These are phyloP conservation scores for Emergomyces orientalis DNA, from an alignment of 2,329 filamentous ascomycete genomes.

Conservation along the genomic window DNA sequence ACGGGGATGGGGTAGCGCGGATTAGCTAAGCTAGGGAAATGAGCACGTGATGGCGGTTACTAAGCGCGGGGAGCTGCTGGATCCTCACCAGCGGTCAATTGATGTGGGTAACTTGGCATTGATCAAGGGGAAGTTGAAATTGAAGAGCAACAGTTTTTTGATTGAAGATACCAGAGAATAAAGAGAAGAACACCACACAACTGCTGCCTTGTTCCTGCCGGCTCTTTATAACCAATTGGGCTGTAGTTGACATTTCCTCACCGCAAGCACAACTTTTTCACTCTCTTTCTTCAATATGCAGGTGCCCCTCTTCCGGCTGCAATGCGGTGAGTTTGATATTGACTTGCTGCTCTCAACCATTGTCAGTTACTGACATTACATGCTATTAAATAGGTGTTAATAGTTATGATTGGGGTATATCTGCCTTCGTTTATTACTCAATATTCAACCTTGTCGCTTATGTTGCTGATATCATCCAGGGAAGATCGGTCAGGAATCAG, in stretches of 20 bases:
- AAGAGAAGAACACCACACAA: neutral
- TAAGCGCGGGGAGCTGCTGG: neutral
- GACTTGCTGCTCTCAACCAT: neutral
- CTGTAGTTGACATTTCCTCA: neutral
- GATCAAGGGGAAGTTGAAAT: neutral
- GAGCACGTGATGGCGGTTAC: neutral
- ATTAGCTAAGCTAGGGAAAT: neutral
- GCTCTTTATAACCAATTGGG: neutral
- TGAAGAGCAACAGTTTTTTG: neutral
- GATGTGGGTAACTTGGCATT: neutral
- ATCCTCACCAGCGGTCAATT: neutral
- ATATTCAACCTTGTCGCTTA: neutral
- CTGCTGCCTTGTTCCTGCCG: neutral
- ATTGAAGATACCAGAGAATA: neutral
- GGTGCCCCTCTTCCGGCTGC: constrained; percentile 71
- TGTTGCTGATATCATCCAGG: constrained; percentile 37
- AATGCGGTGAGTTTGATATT: constrained; percentile 41
- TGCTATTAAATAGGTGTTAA: constrained; percentile 60
- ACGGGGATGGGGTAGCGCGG: neutral
- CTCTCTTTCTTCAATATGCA: constrained; percentile 44
- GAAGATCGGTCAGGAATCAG: constrained; percentile 78
- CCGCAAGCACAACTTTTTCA: neutral
- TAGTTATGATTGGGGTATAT: constrained; percentile 89
- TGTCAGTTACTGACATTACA: constrained; percentile 1
- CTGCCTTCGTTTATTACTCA: constrained; percentile 22